Evolutionary conservation across 2,329 filamentous ascomycete genomes (phyloP).

Genomic region (Cladosporium cucumerinum): DNA sequence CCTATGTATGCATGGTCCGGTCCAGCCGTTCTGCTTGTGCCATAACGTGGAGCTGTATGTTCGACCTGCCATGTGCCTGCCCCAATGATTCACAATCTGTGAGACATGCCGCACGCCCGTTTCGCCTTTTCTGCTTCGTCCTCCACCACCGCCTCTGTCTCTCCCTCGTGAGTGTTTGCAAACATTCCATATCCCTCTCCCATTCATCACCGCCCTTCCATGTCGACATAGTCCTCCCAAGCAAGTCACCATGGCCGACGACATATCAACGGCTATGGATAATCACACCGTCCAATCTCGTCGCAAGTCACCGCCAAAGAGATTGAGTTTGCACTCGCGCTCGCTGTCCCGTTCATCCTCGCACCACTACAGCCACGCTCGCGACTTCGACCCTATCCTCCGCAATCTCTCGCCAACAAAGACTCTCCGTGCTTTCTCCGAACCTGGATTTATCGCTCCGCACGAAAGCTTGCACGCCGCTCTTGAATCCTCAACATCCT

Average conservation of each 20-base stretch:
- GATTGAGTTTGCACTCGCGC: conserved; percentile 23
- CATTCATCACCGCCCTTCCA: background rate
- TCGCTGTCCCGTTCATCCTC: conserved; percentile 30
- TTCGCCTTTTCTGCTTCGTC: background rate
- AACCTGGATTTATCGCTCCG: background rate
- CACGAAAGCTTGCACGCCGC: background rate
- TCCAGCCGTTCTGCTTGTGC: background rate
- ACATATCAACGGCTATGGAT: conserved; percentile 22
- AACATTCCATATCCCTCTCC: background rate
- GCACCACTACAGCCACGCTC: conserved; percentile 19
- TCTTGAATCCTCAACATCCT: background rate
- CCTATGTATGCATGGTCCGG: too few relatives aligned
- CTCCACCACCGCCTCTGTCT: background rate
- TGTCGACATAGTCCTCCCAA: conserved; percentile 6
- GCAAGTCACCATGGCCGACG: background rate
- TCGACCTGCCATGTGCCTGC: conserved; percentile 12
- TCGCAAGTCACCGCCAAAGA: conserved; percentile 23
- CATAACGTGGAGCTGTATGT: conserved; percentile 10
- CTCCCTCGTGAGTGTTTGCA: background rate
- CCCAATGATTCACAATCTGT: background rate
- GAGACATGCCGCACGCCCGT: conserved; percentile 12
- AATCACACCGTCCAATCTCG: conserved; percentile 32
- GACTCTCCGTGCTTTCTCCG: conserved; percentile 57
- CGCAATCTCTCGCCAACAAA: conserved; percentile 59
- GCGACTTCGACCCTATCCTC: conserved; percentile 46